phyloP scores from a whole-genome alignment of 768 basidiomycete genomes.

The Boletus pseudo-olivaceus region DNA sequence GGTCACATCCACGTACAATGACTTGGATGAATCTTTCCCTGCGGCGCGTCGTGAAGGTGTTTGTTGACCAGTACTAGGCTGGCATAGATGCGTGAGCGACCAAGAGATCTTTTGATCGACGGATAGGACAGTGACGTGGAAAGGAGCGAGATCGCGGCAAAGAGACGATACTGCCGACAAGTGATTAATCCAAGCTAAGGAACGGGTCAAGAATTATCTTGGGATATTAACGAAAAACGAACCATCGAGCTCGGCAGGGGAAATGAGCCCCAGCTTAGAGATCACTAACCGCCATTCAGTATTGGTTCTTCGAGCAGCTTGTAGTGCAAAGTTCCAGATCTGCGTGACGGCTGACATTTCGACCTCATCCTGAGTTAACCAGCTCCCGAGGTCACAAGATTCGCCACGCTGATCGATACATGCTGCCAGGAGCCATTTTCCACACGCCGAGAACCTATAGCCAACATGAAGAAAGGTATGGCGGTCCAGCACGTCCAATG shows the following conservation, averaged over 20 bases:
- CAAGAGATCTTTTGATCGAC: slow-evolving; percentile 59
- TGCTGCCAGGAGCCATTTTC: slow-evolving; percentile 74
- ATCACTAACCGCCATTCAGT: slow-evolving; percentile 81
- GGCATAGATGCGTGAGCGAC: slow-evolving; percentile 45
- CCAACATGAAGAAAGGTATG: slow-evolving; percentile 73
- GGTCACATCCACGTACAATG: slow-evolving; percentile 34
- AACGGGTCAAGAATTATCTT: slow-evolving; percentile 3
- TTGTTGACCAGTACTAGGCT: slow-evolving; percentile 18
- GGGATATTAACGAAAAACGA: slow-evolving; percentile 22
- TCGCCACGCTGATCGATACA: slow-evolving; percentile 80
- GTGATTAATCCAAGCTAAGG: slow-evolving; percentile 63
- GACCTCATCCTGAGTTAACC: slow-evolving; percentile 52
- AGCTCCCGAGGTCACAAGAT: slow-evolving; percentile 63
- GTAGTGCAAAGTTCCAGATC: slow-evolving; percentile 68
- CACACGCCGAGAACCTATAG: slow-evolving; percentile 61
- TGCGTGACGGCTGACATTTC: slow-evolving; percentile 50
- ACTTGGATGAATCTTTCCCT: slow-evolving; percentile 31
- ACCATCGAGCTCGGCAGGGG: slow-evolving; percentile 63
- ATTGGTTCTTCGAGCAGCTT: slow-evolving; percentile 60
- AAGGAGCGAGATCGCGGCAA: slow-evolving; percentile 42
- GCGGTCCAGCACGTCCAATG: slow-evolving; percentile 51
- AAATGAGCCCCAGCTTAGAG: slow-evolving; percentile 62
- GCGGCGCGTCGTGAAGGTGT: slow-evolving; percentile 27
- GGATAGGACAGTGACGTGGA: slow-evolving; percentile 60
- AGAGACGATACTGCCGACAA: slow-evolving; percentile 40